These are phyloP conservation scores for Boletus reticulatus DNA, from an alignment of 768 basidiomycete species.

Conservation along the genomic window DNA sequence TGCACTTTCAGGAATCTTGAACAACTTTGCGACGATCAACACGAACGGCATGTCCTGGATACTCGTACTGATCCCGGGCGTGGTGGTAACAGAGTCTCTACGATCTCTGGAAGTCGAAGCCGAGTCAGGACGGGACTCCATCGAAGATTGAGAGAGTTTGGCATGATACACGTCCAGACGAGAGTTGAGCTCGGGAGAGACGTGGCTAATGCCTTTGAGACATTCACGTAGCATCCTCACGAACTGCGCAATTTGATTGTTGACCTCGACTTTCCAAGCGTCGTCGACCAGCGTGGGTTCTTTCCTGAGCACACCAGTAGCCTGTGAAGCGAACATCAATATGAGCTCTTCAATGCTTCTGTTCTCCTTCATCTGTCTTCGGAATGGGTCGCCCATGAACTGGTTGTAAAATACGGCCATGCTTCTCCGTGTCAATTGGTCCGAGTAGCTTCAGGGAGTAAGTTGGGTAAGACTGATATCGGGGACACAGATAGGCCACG, in stretches of 20 bases:
- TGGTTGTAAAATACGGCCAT: conserved; percentile 93
- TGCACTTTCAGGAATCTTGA: conserved; percentile 68
- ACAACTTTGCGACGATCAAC: conserved; percentile 62
- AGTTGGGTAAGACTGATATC: conserved; percentile 5
- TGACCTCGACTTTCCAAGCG: conserved; percentile 90
- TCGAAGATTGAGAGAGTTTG: conserved; percentile 66
- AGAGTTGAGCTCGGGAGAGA: conserved; percentile 77
- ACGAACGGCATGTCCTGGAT: conserved; percentile 81
- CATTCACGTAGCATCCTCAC: conserved; percentile 83
- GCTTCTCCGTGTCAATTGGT: conserved; percentile 84
- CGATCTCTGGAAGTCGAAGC: conserved; percentile 57
- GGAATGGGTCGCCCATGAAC: conserved; percentile 81
- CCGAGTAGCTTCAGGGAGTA: conserved; percentile 63
- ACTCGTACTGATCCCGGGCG: conserved; percentile 40
- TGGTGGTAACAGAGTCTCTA: conserved; percentile 43
- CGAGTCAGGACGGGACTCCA: conserved; percentile 68
- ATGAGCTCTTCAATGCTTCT: conserved; percentile 98
- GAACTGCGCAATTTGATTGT: conserved; percentile 89
- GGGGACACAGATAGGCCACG: conserved; percentile 33
- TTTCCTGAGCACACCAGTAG: conserved; percentile 85
- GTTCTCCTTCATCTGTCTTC: conserved; percentile 91
- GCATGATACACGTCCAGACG: conserved; percentile 82
- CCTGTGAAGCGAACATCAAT: conserved; percentile 90
- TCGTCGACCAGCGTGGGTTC: conserved; percentile 81
- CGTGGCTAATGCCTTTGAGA: conserved; percentile 67